Conservation (phyloP, 148 eudicot species). For the Gaultheria prostrata region DNA sequence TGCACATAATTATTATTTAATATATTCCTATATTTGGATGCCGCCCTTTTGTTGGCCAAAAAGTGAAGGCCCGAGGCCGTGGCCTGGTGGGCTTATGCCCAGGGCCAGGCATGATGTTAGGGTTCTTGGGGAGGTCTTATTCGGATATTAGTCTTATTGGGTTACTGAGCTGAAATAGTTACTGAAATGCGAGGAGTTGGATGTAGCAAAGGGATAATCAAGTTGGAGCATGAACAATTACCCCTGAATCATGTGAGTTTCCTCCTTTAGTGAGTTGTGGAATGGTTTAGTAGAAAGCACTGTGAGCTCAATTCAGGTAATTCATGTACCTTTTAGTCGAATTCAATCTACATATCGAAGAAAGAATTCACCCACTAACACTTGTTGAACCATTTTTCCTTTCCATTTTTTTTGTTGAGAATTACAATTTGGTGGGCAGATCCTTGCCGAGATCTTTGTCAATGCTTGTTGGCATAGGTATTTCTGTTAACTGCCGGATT, state of each 20-base stretch:
- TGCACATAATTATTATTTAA: no score
- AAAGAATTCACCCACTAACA: not conserved
- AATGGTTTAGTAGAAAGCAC: slow-evolving; percentile 5
- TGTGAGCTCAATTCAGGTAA: not conserved
- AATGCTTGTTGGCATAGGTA: not conserved
- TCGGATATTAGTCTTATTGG: not conserved
- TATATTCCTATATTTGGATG: no score
- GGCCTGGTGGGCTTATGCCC: no score
- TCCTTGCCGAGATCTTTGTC: not conserved
- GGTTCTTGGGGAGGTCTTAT: not conserved
- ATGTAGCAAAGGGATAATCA: not conserved
- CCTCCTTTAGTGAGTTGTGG: not conserved
- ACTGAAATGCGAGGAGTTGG: not conserved
- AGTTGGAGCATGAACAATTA: not conserved
- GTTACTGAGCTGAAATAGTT: not conserved
- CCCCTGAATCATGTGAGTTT: not conserved
- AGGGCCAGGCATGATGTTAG: no score
- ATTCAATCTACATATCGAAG: not conserved
- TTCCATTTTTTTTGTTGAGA: not conserved
- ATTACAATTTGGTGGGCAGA: not conserved
- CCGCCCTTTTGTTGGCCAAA: no score
- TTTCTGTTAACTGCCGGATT: not conserved
- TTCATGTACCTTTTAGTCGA: not conserved
- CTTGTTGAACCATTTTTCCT: not conserved
- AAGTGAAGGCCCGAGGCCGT: no score